These are phyloP conservation scores for Furcasterigmium furcatum DNA, from an alignment of 2,329 filamentous ascomycete genomes.

Conservation along the genomic window DNA sequence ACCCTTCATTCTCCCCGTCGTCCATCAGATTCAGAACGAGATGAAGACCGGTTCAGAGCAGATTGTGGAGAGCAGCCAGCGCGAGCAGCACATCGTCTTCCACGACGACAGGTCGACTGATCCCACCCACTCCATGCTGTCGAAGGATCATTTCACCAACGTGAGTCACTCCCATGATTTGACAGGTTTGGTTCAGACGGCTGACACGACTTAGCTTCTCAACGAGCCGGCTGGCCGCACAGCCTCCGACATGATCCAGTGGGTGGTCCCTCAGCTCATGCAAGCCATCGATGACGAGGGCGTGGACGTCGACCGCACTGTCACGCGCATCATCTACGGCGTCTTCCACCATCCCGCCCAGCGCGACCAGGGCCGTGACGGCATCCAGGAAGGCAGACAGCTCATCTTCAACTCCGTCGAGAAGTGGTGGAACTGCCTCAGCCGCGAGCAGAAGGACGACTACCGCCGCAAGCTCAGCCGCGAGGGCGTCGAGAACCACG, in stretches of 20 bases:
- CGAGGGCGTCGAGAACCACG: slow-evolving; percentile 69
- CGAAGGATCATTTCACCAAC: slow-evolving; percentile 93
- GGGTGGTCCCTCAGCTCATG: slow-evolving; percentile 88
- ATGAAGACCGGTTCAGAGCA: slow-evolving; percentile 81
- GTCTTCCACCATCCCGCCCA: slow-evolving; percentile 88
- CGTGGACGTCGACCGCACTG: slow-evolving; percentile 64
- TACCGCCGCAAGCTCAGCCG: slow-evolving; percentile 75
- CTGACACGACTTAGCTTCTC: slow-evolving; percentile 48
- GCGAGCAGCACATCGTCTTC: slow-evolving; percentile 86
- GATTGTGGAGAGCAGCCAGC: slow-evolving; percentile 80
- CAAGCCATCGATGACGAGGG: slow-evolving; percentile 78
- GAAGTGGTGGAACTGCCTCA: slow-evolving; percentile 76
- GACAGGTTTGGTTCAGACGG: not conserved
- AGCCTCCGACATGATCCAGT: slow-evolving; percentile 74
- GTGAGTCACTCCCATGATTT: slow-evolving; percentile 31
- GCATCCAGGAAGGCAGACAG: slow-evolving; percentile 66
- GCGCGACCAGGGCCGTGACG: slow-evolving; percentile 66
- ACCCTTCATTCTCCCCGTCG: slow-evolving; percentile 81
- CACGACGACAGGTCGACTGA: slow-evolving; percentile 72
- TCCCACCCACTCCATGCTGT: slow-evolving; percentile 92
- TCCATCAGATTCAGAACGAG: slow-evolving; percentile 83
- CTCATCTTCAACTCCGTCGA: slow-evolving; percentile 78
- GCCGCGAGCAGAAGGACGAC: slow-evolving; percentile 57
- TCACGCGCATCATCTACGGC: slow-evolving; percentile 75
- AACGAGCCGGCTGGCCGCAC: slow-evolving; percentile 86